Evolutionary conservation across 2,329 filamentous ascomycete genomes (phyloP).

Genomic region (Pseudogymnoascus sp.): DNA sequence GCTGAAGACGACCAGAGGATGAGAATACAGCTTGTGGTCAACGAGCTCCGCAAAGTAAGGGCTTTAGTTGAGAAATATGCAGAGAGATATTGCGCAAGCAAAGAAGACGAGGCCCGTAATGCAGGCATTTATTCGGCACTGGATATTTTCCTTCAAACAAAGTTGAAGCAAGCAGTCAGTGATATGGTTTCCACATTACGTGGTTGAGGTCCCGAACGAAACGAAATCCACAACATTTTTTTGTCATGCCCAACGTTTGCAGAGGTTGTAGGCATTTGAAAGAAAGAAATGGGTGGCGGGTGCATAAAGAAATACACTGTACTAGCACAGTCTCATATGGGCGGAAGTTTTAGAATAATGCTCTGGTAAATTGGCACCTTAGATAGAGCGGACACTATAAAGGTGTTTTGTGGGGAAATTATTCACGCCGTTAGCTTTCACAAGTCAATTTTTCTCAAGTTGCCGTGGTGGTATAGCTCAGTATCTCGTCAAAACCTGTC

Average conservation of each 20-base stretch:
- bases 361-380: neutral
- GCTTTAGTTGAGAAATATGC: neutral
- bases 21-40: neutral
- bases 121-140: neutral
- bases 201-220: neutral
- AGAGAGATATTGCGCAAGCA: neutral
- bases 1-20: slow-evolving; percentile 1
- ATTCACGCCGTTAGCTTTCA: neutral
- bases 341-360: neutral
- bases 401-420: neutral
- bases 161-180: neutral
- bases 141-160: neutral
- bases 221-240: neutral
- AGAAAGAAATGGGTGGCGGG: neutral
- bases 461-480: neutral
- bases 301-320: neutral
- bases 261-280: neutral
- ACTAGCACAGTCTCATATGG: neutral
- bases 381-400: neutral
- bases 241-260: neutral
- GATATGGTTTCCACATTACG: neutral
- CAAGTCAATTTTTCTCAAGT: neutral
- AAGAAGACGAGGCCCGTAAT: neutral
- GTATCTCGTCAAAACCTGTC: neutral
- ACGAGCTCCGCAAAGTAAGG: slow-evolving; percentile 5